Evolutionary conservation across 768 basidiomycete species (phyloP), one percentile per base, ranked within the genome.

Genomic region (Amanita exitialis): DNA sequence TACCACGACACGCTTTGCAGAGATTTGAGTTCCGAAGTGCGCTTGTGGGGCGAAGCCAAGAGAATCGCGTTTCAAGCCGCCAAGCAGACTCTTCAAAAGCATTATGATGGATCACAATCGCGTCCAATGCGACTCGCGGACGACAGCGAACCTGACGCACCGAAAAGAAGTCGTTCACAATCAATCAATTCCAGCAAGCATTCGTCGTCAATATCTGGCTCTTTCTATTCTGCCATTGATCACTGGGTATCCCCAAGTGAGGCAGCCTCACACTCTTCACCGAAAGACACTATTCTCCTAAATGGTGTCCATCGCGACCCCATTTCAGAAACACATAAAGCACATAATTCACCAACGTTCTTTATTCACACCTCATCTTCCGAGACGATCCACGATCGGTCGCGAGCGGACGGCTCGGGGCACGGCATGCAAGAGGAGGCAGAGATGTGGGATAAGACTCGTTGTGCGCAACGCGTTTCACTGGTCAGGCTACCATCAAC

Each of bases 361-460:
- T 39, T 15, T 49, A 15, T 15, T 30, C 49, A 28, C 28, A 6
- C 18, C 12, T 35, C 50, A 18, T 44, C 41, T 18, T 43, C 43
- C 15, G 50, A 37, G 23, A 12, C 39, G 61, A 63, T 25, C 49
- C 56, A 4, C 13, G 20, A n/a, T 13, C 25, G 18, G 20, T 34
- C 49, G 6, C 37, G 13, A 41, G 10, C 18, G 8, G 48, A 30
- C 8, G 37, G 20, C 13, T 10, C 15, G 13, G 12, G 18, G 37
- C 7, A 35, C 16, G 16, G 23, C 16, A 20, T n/a, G 23, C 74
- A 76, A 41, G 87, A 90, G 62, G 74, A 83, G 64, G 89, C 90
- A n/a, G 90, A 91, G 62, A 83, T 85, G 47, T 93, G 90, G 90
- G 73, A 88, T 65, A 82, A 82, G 63, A 93, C 90, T 1, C 81